A percentile compares a stretch with the other conserved stretches of the same genome.
phyloP scores from a whole-genome alignment of 163 green algal genomes.

The Chlamydomonas reinhardtii region DNA sequence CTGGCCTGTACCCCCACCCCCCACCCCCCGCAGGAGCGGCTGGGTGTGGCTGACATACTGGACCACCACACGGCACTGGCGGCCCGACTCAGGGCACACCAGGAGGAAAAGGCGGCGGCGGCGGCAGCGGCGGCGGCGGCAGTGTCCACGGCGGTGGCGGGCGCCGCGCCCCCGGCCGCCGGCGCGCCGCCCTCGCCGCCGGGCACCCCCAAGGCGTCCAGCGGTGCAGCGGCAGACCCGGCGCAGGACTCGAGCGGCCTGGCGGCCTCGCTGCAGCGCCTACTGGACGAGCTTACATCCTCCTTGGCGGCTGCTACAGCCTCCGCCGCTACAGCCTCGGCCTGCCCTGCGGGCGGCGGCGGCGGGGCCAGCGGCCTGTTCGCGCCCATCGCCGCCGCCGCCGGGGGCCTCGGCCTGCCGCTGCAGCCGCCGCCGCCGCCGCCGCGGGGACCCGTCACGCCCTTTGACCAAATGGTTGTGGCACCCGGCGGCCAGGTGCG shows the following conservation, averaged over 20 bases:
- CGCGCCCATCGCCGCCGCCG: slow-evolving; percentile 18
- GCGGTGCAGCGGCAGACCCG: too few species aligned
- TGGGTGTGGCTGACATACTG: slow-evolving; percentile 14
- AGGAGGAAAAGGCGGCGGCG: neutral
- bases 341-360: neutral
- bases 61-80: neutral
- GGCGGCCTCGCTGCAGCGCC: neutral
- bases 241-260: neutral
- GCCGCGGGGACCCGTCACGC: neutral
- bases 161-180: too few species aligned
- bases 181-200: too few species aligned
- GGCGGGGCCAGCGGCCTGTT: neutral
- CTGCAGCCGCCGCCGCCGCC: neutral
- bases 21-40: neutral
- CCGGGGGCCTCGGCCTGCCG: neutral
- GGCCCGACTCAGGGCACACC: neutral
- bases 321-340: neutral
- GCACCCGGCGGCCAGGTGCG: slow-evolving; percentile 15
- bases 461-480: slow-evolving; percentile 26
- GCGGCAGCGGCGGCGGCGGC: too few species aligned
- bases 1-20: too few species aligned
- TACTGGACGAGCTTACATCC: neutral
- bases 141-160: too few species aligned
- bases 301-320: neutral
- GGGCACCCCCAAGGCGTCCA: too few species aligned